Percentiles rank a stretch among this genome's conserved stretches.
Evolutionary conservation across 106 monocot genomes (phyloP).

Genomic region (Dioscorea dumetorum): DNA sequence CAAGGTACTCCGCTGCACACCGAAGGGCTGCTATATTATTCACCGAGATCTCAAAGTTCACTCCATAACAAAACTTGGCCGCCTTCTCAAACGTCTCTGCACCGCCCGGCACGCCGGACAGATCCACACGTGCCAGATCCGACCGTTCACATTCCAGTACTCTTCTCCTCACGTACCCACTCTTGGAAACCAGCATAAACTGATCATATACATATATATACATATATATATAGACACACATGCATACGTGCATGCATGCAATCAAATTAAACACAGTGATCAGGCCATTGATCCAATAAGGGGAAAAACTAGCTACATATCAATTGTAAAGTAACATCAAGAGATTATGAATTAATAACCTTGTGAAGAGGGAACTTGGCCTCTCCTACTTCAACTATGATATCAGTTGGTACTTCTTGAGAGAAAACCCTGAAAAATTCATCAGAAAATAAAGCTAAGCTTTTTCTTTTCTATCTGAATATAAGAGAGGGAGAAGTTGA

Average conservation of each 20-base stretch:
- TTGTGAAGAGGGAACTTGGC: constrained; percentile 52
- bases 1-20: constrained; percentile 56
- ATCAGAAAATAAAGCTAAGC: neutral
- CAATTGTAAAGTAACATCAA: too few relatives aligned
- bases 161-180: constrained; percentile 31
- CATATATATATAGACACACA: too few relatives aligned
- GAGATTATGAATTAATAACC: constrained; percentile 8
- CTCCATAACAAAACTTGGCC: constrained; percentile 58
- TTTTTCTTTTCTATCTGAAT: neutral
- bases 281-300: too few relatives aligned
- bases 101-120: constrained; percentile 46
- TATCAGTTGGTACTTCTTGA: constrained; percentile 44
- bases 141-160: constrained; percentile 17
- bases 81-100: constrained; percentile 48
- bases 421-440: constrained; percentile 31
- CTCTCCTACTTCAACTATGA: constrained; percentile 38
- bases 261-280: too few relatives aligned
- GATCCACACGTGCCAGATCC: constrained; percentile 15
- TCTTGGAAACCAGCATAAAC: constrained; percentile 43
- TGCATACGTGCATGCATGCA: neutral
- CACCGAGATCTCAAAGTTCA: constrained; percentile 61
- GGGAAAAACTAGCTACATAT: too few relatives aligned
- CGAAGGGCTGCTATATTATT: constrained; percentile 45
- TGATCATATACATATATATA: neutral
- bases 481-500: neutral